phyloP scores from a whole-genome alignment of 2,329 filamentous ascomycete genomes.

The Zasmidium angulare region DNA sequence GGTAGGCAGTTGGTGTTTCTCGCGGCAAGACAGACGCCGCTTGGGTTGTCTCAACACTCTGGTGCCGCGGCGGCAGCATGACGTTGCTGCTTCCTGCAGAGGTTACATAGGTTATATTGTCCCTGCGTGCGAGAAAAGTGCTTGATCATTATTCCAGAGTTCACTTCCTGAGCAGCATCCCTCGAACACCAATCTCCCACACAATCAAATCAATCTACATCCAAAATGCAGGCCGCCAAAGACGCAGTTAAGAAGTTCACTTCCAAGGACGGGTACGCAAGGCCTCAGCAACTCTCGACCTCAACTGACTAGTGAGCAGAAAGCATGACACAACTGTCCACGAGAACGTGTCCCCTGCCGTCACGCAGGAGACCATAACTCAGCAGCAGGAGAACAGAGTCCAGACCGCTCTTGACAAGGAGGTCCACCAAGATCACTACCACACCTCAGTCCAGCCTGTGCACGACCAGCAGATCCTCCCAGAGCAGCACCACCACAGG shows the following conservation, averaged over 20 bases:
- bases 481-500: slow-evolving; percentile 64
- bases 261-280: slow-evolving; percentile 44
- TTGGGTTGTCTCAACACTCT: not conserved
- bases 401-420: slow-evolving; percentile 17
- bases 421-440: slow-evolving; percentile 29
- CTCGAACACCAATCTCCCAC: not conserved
- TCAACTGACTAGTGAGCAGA: slow-evolving; percentile 27
- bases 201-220: not conserved
- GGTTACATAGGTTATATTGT: not conserved
- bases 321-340: slow-evolving; percentile 71
- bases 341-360: slow-evolving; percentile 57
- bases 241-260: slow-evolving; percentile 62
- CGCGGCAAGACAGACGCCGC: no score
- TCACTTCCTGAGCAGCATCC: no score
- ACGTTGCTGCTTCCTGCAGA: not conserved
- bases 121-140: no score
- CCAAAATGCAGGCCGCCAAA: slow-evolving; percentile 65
- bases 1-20: no score
- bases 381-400: slow-evolving; percentile 5
- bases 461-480: slow-evolving; percentile 37
- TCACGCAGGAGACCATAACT: slow-evolving; percentile 46
- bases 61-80: not conserved
- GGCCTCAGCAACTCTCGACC: no score
- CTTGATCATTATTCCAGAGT: no score
- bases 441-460: slow-evolving; percentile 31